Conservation (phyloP, 768 basidiomycete species). For the Kwoniella heveanensis region DNA sequence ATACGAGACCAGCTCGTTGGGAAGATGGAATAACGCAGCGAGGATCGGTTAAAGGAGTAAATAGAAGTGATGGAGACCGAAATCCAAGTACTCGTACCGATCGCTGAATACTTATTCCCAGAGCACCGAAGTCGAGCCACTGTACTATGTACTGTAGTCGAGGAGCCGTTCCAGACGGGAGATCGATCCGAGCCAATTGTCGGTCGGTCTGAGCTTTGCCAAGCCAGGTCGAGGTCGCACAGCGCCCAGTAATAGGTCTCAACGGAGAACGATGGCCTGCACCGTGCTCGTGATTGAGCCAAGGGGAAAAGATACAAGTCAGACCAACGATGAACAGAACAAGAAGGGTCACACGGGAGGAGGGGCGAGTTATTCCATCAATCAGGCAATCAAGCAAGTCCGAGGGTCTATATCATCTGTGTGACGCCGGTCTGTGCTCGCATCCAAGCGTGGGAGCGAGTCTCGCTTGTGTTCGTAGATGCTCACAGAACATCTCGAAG, state of each 20-base stretch:
- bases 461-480: too few relatives aligned
- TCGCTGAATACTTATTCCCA: too few relatives aligned
- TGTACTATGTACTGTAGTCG: too few relatives aligned
- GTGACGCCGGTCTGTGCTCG: background rate
- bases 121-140: too few relatives aligned
- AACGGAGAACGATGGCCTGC: background rate
- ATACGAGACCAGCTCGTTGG: conserved; percentile 11
- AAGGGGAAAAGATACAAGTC: background rate
- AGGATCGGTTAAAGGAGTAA: background rate
- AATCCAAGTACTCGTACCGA: too few relatives aligned
- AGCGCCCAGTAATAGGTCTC: background rate
- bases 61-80: background rate
- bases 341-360: background rate
- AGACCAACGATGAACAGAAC: conserved; percentile 3
- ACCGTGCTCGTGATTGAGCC: too few relatives aligned
- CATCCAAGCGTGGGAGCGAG: background rate
- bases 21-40: background rate
- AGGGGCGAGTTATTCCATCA: background rate
- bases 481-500: background rate
- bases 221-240: background rate
- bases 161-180: conserved; percentile 15
- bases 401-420: background rate
- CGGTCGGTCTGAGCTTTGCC: background rate
- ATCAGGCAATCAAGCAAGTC: background rate
- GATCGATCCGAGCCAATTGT: background rate